Conservation (phyloP, 1,284 basidiomycete species). For the Mycena sp. region DNA sequence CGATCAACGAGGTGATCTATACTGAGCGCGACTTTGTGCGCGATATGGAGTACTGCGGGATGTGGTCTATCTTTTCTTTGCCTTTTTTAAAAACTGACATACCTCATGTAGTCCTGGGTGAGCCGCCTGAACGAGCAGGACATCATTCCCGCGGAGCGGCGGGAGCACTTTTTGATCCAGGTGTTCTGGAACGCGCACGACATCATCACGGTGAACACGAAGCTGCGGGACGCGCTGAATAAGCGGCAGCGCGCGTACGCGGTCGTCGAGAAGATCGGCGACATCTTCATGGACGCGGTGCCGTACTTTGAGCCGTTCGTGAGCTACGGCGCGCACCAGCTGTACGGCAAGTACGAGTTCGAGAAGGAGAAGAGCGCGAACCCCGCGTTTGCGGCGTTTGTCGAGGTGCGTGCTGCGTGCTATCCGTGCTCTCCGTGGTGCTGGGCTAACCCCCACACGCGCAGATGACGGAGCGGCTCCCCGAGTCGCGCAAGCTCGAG, state of each 20-base stretch:
- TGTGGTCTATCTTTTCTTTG: too few species aligned
- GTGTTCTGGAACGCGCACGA: slow-evolving; percentile 99
- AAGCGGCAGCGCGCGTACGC: slow-evolving; percentile 96
- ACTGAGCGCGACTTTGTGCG: slow-evolving; percentile 98
- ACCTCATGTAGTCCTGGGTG: slow-evolving; percentile 74
- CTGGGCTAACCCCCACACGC: too few species aligned
- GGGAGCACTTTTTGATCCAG: slow-evolving; percentile 90
- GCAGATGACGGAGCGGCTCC: slow-evolving; percentile 91
- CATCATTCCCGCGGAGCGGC: slow-evolving; percentile 74
- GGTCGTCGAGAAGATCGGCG: slow-evolving; percentile 92
- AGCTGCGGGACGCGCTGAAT: slow-evolving; percentile 89
- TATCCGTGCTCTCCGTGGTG: too few species aligned
- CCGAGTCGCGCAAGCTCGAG: slow-evolving; percentile 96
- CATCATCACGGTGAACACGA: slow-evolving; percentile 89
- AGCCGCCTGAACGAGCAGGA: slow-evolving; percentile 84
- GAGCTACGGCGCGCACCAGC: slow-evolving; percentile 94
- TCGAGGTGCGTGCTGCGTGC: slow-evolving; percentile 72
- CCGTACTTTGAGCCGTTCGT: slow-evolving; percentile 95
- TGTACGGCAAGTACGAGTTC: slow-evolving; percentile 99
- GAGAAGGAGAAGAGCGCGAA: slow-evolving; percentile 98
- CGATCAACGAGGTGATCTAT: slow-evolving; percentile 99
- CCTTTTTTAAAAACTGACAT: too few species aligned
- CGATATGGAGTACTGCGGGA: slow-evolving; percentile 95
- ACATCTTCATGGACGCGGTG: slow-evolving; percentile 90
- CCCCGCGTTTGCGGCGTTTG: slow-evolving; percentile 94